phyloP scores from a whole-genome alignment of 2,329 filamentous ascomycete species.

The Alternaria triticimaculans region DNA sequence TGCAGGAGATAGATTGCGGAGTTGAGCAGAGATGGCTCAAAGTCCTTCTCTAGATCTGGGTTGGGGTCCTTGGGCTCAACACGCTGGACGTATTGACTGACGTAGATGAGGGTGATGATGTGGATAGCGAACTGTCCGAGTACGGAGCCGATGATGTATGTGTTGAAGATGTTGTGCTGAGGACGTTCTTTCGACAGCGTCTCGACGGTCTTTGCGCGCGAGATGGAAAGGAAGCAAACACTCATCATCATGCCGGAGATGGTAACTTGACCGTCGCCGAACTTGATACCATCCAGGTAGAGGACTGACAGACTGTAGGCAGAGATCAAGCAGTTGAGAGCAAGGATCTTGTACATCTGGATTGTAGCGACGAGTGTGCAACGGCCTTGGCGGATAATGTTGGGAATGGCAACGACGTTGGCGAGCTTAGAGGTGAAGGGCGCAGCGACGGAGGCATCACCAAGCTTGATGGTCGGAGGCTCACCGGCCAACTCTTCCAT shows the following conservation, averaged over 20 bases:
- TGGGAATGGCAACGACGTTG: conserved; percentile 95
- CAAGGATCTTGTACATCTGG: conserved; percentile 99
- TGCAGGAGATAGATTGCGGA: conserved; percentile 96
- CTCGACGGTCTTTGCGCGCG: conserved; percentile 95
- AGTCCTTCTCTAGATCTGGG: conserved; percentile 93
- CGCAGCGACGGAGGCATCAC: conserved; percentile 94
- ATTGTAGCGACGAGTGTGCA: conserved; percentile 98
- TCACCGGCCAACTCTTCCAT: conserved; percentile 77
- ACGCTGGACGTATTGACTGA: conserved; percentile 84
- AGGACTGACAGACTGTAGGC: conserved; percentile 96
- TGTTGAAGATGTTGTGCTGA: conserved; percentile 98
- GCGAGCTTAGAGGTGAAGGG: conserved; percentile 97
- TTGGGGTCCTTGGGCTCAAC: conserved; percentile 74
- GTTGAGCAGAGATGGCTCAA: conserved; percentile 91
- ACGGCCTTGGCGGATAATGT: conserved; percentile 96
- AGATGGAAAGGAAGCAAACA: conserved; percentile 98
- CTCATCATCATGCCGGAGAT: conserved; percentile 99
- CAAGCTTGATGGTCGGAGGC: conserved; percentile 94
- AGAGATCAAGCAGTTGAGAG: conserved; percentile 95
- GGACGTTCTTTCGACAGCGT: conserved; percentile 94
- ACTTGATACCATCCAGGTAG: conserved; percentile 98
- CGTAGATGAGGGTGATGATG: conserved; percentile 91
- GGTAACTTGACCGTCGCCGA: conserved; percentile 96
- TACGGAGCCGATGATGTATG: conserved; percentile 97
- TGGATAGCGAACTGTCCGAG: conserved; percentile 97